phyloP scores from a whole-genome alignment of 805 yeast genomes.

The Soucietia sequanensis region DNA sequence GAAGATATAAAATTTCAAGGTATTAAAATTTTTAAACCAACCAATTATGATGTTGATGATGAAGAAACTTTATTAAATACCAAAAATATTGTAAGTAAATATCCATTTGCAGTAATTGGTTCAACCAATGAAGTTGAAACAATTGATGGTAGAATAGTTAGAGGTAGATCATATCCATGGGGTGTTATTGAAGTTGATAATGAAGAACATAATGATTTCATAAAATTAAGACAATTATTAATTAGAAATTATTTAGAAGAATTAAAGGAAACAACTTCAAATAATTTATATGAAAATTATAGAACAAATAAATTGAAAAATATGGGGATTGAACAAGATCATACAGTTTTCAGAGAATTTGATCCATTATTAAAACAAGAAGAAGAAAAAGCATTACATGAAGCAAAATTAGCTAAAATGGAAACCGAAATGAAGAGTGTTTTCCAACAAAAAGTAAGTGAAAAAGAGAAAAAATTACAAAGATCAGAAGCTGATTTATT shows the following conservation, averaged over 20 bases:
- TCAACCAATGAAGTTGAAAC: constrained; percentile 70
- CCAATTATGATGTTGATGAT: constrained; percentile 75
- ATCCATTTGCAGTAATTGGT: constrained; percentile 95
- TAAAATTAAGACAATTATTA: constrained; percentile 81
- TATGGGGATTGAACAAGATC: constrained; percentile 91
- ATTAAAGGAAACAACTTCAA: constrained; percentile 80
- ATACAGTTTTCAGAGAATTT: constrained; percentile 88
- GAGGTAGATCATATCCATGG: constrained; percentile 97
- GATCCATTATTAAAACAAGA: constrained; percentile 91
- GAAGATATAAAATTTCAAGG: constrained; percentile 75
- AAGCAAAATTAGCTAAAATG: constrained; percentile 89
- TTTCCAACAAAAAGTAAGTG: constrained; percentile 93
- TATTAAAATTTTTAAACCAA: constrained; percentile 74
- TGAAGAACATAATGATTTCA: constrained; percentile 89
- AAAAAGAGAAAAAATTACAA: constrained; percentile 95
- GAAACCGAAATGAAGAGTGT: constrained; percentile 96
- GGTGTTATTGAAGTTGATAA: constrained; percentile 95
- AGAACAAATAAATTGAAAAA: constrained; percentile 76
- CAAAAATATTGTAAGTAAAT: constrained; percentile 60
- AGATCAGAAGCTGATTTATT: constrained; percentile 96
- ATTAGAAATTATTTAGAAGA: constrained; percentile 92
- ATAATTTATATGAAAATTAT: constrained; percentile 79
- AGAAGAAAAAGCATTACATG: constrained; percentile 91
- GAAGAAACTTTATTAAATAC: constrained; percentile 73
- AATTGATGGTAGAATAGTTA: constrained; percentile 72